A percentile compares a stretch with the other conserved stretches of the same genome.
These are phyloP conservation scores for Amesomyces nigricolor DNA, from an alignment of 2,329 filamentous ascomycete species.

Conservation along the genomic window DNA sequence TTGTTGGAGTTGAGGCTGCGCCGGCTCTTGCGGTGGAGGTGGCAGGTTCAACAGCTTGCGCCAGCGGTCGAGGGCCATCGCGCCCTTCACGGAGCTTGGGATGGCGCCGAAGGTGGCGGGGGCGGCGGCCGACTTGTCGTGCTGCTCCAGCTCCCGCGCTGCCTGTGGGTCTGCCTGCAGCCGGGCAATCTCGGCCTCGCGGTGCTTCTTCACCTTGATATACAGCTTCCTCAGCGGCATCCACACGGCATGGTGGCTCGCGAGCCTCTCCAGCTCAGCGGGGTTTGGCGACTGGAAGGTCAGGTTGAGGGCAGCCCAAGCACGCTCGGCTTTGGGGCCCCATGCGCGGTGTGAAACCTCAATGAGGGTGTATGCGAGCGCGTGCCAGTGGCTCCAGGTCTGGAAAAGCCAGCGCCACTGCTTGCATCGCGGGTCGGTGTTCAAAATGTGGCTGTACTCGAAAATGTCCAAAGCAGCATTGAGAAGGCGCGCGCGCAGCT, in stretches of 20 bases:
- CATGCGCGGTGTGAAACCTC: slow-evolving; percentile 43
- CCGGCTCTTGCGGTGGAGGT: slow-evolving; percentile 15
- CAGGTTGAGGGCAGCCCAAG: slow-evolving; percentile 40
- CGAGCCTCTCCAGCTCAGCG: slow-evolving; percentile 40
- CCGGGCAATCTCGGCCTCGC: slow-evolving; percentile 45
- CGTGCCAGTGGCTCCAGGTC: slow-evolving; percentile 55
- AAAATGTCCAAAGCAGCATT: slow-evolving; percentile 49
- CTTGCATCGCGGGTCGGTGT: slow-evolving; percentile 41
- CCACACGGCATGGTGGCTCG: slow-evolving; percentile 45
- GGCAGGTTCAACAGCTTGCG: slow-evolving; percentile 39
- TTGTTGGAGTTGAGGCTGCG: neutral
- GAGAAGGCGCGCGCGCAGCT: slow-evolving; percentile 36
- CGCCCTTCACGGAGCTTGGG: slow-evolving; percentile 41
- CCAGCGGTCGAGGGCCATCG: slow-evolving; percentile 49
- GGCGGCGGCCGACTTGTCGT: slow-evolving; percentile 41
- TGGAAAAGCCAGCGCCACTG: slow-evolving; percentile 56
- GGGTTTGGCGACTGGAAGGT: slow-evolving; percentile 32
- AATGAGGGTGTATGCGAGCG: slow-evolving; percentile 51
- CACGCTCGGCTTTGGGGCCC: slow-evolving; percentile 42
- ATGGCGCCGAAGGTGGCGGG: slow-evolving; percentile 45
- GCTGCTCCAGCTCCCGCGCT: slow-evolving; percentile 44
- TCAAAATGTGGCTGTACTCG: slow-evolving; percentile 51
- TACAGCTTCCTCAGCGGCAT: slow-evolving; percentile 51
- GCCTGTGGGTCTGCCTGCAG: slow-evolving; percentile 45
- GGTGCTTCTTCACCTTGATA: slow-evolving; percentile 46